Evolutionary conservation across 2,329 filamentous ascomycete species (phyloP).

Genomic region (Paracamarosporium sp.): DNA sequence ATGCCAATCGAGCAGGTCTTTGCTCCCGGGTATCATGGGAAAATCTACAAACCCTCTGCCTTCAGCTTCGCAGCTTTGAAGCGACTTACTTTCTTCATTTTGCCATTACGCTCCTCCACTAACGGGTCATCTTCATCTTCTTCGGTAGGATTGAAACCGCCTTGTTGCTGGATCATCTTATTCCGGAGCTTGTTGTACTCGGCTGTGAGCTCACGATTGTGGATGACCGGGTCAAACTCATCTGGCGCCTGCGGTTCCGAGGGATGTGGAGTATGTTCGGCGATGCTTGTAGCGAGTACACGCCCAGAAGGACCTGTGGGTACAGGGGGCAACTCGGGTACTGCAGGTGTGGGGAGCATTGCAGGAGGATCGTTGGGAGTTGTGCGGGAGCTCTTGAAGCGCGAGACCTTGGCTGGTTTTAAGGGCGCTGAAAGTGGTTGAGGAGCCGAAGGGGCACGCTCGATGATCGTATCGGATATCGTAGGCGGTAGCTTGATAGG

Average conservation of each 20-base stretch:
- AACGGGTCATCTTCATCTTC: constrained; percentile 71
- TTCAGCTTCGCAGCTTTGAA: constrained; percentile 74
- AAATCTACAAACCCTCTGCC: constrained; percentile 35
- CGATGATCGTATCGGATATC: constrained; percentile 43
- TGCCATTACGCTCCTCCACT: constrained; percentile 69
- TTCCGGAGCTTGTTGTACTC: constrained; percentile 87
- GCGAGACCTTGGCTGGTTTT: constrained; percentile 46
- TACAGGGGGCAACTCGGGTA: constrained; percentile 34
- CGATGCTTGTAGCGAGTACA: constrained; percentile 65
- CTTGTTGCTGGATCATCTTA: constrained; percentile 80
- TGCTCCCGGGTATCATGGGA: constrained; percentile 8
- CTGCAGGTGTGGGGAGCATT: constrained; percentile 30
- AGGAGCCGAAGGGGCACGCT: constrained; percentile 29
- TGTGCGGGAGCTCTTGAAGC: constrained; percentile 48
- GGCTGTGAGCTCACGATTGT: constrained; percentile 78
- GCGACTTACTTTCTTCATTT: constrained; percentile 69
- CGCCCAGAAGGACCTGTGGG: constrained; percentile 52
- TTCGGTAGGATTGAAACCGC: constrained; percentile 75
- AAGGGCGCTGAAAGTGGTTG: constrained; percentile 18
- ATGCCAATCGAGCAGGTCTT: background rate
- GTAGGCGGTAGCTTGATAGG: constrained; percentile 21
- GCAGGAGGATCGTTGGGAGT: constrained; percentile 20
- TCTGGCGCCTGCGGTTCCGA: constrained; percentile 49
- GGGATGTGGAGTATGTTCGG: constrained; percentile 56
- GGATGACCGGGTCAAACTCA: constrained; percentile 71